These are phyloP conservation scores for Sungouiozyma intestinalis DNA, from an alignment of 805 yeast genomes.

Conservation along the genomic window DNA sequence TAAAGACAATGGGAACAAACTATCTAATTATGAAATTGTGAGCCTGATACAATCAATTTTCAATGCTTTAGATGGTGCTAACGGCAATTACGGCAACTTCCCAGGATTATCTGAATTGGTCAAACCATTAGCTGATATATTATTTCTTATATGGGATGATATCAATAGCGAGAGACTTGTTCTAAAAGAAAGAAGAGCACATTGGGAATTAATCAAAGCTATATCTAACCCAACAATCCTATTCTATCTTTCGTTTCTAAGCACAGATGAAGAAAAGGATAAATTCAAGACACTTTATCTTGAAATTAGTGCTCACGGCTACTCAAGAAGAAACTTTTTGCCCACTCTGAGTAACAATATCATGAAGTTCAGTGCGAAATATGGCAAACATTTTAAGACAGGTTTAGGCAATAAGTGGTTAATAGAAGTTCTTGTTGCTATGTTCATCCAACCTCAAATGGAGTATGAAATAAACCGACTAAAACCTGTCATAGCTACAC, in stretches of 20 bases:
- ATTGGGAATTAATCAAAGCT: slow-evolving; percentile 43
- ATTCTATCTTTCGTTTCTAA: slow-evolving; percentile 25
- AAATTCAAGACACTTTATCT: slow-evolving; percentile 21
- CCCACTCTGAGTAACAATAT: slow-evolving; percentile 46
- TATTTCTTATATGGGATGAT: slow-evolving; percentile 45
- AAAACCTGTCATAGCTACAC: slow-evolving; percentile 45
- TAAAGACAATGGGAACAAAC: slow-evolving; percentile 11
- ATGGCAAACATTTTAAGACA: slow-evolving; percentile 30
- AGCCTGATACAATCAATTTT: neutral
- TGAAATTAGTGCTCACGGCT: slow-evolving; percentile 39
- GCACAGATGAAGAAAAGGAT: slow-evolving; percentile 14
- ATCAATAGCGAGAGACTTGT: slow-evolving; percentile 50
- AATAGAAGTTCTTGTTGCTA: slow-evolving; percentile 36
- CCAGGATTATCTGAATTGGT: neutral
- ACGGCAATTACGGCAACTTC: too few species aligned
- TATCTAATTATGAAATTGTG: slow-evolving; percentile 6
- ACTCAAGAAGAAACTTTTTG: slow-evolving; percentile 57
- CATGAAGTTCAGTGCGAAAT: slow-evolving; percentile 33
- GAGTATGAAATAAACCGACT: slow-evolving; percentile 45
- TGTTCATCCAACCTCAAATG: slow-evolving; percentile 42
- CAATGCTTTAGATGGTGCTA: neutral
- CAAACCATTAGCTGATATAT: slow-evolving; percentile 13
- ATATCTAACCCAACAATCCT: slow-evolving; percentile 36
- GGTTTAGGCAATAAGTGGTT: slow-evolving; percentile 36
- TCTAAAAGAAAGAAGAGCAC: slow-evolving; percentile 55